Evolutionary conservation across 345 rosid species (phyloP).

Genomic region (Lepidium didymum): DNA sequence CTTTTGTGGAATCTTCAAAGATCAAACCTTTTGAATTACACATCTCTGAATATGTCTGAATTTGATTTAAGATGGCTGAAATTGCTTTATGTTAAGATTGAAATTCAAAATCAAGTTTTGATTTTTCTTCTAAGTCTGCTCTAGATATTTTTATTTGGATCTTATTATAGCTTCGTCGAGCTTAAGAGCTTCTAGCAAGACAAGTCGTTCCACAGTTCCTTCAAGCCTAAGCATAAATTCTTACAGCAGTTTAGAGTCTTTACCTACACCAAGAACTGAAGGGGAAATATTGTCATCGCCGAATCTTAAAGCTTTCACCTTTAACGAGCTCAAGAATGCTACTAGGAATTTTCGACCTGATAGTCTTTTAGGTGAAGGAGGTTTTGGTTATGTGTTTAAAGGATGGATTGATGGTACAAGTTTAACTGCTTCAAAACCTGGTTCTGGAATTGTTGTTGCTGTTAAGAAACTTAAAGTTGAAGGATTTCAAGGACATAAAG

Average conservation of each 20-base stretch:
- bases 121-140: neutral
- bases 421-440: constrained; percentile 62
- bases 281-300: constrained; percentile 92
- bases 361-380: constrained; percentile 95
- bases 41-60: neutral
- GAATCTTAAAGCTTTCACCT: constrained; percentile 70
- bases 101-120: neutral
- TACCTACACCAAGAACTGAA: constrained; percentile 80
- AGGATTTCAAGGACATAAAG: constrained; percentile 98
- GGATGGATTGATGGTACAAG: constrained; percentile 93
- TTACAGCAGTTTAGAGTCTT: constrained; percentile 47
- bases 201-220: constrained; percentile 60
- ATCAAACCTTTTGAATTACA: neutral
- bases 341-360: constrained; percentile 88
- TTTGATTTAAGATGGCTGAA: neutral
- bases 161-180: constrained; percentile 33
- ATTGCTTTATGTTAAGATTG: neutral
- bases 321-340: constrained; percentile 74
- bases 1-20: neutral
- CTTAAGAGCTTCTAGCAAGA: constrained; percentile 63
- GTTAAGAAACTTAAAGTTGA: constrained; percentile 93
- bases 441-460: constrained; percentile 90
- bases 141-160: neutral
- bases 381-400: constrained; percentile 89
- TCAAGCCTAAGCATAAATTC: constrained; percentile 61